Conservation (phyloP, 768 basidiomycete species). For the Leucosporidium scottii region DNA sequence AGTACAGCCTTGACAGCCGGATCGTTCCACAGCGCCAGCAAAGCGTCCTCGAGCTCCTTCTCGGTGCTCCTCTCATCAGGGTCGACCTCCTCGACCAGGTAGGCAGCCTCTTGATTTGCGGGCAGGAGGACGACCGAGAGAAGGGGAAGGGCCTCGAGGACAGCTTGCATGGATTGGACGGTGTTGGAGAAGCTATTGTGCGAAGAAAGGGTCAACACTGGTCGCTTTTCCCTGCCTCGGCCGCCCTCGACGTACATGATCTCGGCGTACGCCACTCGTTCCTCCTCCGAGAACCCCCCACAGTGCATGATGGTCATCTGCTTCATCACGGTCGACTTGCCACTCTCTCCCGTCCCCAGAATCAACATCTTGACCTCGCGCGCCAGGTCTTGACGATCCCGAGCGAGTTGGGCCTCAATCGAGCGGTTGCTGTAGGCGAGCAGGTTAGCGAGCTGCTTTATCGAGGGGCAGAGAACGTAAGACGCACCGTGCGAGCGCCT, state of each 20-base stretch:
- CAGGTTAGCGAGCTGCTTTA: no score
- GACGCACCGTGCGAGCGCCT: no score
- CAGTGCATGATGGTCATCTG: conserved; percentile 95
- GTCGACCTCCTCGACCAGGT: conserved; percentile 1
- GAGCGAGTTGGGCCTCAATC: no score
- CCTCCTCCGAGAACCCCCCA: conserved; percentile 62
- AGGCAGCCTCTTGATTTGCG: background rate
- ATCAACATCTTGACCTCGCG: no score
- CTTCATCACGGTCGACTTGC: conserved; percentile 39
- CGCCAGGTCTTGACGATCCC: no score
- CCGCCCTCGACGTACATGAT: conserved; percentile 51
- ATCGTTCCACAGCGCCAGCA: conserved; percentile 12
- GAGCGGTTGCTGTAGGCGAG: no score
- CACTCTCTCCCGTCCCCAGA: no score
- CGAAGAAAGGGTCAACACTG: conserved; percentile 45
- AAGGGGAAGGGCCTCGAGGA: conserved; percentile 13
- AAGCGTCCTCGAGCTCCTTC: background rate
- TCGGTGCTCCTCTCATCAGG: background rate
- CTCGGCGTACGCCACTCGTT: conserved; percentile 85
- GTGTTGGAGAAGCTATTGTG: conserved; percentile 62
- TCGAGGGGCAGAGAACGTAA: no score
- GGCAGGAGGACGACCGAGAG: background rate
- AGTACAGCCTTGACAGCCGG: conserved; percentile 3
- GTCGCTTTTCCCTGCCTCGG: no score
- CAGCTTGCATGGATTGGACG: conserved; percentile 76